Base-by-base conservation (phyloP, 192 early-diverging fungal species). In the Coemansia sp. region DNA sequence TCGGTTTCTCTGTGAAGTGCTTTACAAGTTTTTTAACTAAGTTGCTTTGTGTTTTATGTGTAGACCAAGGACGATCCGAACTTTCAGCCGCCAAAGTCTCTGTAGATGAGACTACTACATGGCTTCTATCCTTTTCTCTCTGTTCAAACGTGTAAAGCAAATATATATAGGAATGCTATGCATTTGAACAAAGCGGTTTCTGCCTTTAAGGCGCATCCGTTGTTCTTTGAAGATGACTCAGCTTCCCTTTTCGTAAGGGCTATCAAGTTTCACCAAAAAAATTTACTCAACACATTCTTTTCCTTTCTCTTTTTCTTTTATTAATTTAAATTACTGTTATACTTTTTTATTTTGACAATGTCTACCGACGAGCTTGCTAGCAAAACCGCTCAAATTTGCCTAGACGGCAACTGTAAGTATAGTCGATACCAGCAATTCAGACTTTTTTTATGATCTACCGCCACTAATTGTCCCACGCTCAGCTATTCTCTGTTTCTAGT, bases 1-100 rank as follows among this genome's bases (percentile, higher is more conserved):
- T 37, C 35, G 6, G 35, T 8, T 9, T 37, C 1, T 8, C 26
- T 26, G 26, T 6, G 35, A 37, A 8, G 40, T 1, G 17, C 21
- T 39, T 8, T 63, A 14, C 35, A 37, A 9, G 7, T 8, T 37
- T 37, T 26, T 26, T 26, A 26, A 37, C 35, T 37, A 37, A 37
- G 6, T 8, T 8, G 35, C 35, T 37, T 40, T 40, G 37, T 23
- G 1, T 46, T 38, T 46, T 52, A 33, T 55, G 30, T 66, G 66
- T 74, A 73, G 70, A 64, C 60, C 52, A 72, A 69, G 57, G 61
- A 70, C 43, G 80, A 83, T 30, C 80, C 80, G 14, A 69, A 77
- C 62, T 83, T 83, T 70, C 76, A 78, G 73, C 80, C 80, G 17
- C 80, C 80, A 68, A 74, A 83, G 76, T 78, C 80, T n/a, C 73